Evolutionary conservation across 208 protist genomes (phyloP), one percentile per base, ranked within the genome.

Genomic region (Crithidia sp.): DNA sequence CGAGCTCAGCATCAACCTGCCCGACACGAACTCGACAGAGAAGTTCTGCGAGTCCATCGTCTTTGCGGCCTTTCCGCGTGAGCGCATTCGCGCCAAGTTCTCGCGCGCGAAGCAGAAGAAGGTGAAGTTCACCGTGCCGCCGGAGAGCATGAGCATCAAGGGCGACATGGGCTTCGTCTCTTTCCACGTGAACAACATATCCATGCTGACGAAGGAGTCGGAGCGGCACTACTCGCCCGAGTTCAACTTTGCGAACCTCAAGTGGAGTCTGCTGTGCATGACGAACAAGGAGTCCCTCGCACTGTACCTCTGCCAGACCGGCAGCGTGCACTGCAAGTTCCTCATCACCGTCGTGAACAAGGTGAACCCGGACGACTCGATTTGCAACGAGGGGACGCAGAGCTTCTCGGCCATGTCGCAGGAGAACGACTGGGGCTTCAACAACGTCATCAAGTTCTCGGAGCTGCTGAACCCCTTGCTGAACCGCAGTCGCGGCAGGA

Each of bases 401-500:
- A 89, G 89, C 65, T 97, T 97, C 78, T 86, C 81, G 4, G 83
- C 89, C 67, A 81, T 84, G 56, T 97, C 90, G 14, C 84, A 93
- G 71, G 92, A 97, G 78, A 97, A 97, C 80, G 92, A 97, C 74
- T 97, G 92, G 90, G 92, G 92, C 36, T 97, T 97, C 81, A 95
- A 95, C 81, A 93, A 84, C 63, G 92, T 97, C 17, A 92, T 94
- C 61, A 92, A 92, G 78, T 92, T 97, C 68, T 71, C 83, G 6
- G 87, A 95, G 50, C 64, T 97, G 49, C 72, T 94, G 52, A 94
- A 88, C 78, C 87, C 89, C 13, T 71, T 70, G 68, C 74, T 94
- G 16, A n/a, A n/a, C n/a, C 58, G 19, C 77, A 84, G 60, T 74
- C 86, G 67, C 87, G 87, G 76, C 85, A 94, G 72, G 66, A 85